These are phyloP conservation scores for Ligustrum vulgare DNA, from an alignment of 257 asterid species.

Conservation along the genomic window DNA sequence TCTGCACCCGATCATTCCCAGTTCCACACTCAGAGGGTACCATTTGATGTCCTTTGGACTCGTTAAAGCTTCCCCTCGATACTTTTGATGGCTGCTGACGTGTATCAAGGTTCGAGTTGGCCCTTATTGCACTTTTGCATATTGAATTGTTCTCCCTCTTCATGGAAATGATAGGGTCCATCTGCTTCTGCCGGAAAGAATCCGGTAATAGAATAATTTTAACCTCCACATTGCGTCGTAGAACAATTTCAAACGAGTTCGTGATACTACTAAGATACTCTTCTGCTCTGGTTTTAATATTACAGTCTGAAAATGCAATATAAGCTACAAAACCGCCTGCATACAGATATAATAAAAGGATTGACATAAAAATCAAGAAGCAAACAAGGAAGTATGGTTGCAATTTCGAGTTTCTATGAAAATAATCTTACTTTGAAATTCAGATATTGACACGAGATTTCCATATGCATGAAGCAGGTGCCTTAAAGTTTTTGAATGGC, in stretches of 20 bases:
- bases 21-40: constrained; percentile 28
- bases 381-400: not conserved
- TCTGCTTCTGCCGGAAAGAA: constrained; percentile 37
- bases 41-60: constrained; percentile 31
- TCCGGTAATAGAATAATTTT: constrained; percentile 59
- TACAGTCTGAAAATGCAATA: constrained; percentile 67
- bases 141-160: constrained; percentile 25
- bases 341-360: not conserved
- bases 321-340: constrained; percentile 85
- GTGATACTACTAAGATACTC: constrained; percentile 94
- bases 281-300: constrained; percentile 79
- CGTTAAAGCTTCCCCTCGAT: constrained; percentile 38
- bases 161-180: constrained; percentile 8
- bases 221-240: constrained; percentile 76
- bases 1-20: constrained; percentile 59
- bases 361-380: not conserved
- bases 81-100: constrained; percentile 29
- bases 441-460: constrained; percentile 73
- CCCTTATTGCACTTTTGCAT: constrained; percentile 19
- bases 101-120: constrained; percentile 27
- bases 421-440: constrained; percentile 59
- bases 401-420: not conserved
- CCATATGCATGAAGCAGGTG: constrained; percentile 76
- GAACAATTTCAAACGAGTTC: constrained; percentile 73
- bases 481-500: constrained; percentile 86